Conservation (phyloP, 768 basidiomycete genomes). For the Auriscalpium orientale region DNA sequence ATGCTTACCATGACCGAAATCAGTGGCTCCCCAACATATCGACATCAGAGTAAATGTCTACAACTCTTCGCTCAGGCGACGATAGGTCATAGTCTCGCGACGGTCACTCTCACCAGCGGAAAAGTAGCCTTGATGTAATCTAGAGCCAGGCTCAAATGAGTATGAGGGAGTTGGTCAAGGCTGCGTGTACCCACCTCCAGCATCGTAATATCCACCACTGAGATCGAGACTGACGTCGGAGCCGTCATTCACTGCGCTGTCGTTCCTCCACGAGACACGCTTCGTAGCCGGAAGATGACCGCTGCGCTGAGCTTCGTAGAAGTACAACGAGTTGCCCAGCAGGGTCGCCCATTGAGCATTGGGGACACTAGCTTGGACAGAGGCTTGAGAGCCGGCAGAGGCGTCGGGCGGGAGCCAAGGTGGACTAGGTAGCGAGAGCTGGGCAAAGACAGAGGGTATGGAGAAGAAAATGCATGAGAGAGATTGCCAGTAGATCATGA, state of each 20-base stretch:
- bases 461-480: slow-evolving; percentile 10
- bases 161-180: not conserved
- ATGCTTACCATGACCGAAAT: slow-evolving; percentile 63
- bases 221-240: slow-evolving; percentile 66
- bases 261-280: slow-evolving; percentile 83
- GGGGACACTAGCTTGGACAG: slow-evolving; percentile 32
- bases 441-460: slow-evolving; percentile 33
- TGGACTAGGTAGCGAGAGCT: slow-evolving; percentile 56
- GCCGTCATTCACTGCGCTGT: slow-evolving; percentile 73
- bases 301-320: slow-evolving; percentile 88
- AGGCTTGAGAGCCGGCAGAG: slow-evolving; percentile 44
- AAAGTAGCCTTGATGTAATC: slow-evolving; percentile 88
- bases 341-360: slow-evolving; percentile 80
- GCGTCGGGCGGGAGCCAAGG: slow-evolving; percentile 58
- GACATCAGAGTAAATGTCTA: slow-evolving; percentile 81
- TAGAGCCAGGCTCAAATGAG: slow-evolving; percentile 19
- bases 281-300: slow-evolving; percentile 62
- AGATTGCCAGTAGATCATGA: not conserved
- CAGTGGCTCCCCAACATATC: slow-evolving; percentile 84
- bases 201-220: slow-evolving; percentile 87
- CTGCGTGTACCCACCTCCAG: slow-evolving; percentile 54
- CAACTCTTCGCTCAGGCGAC: slow-evolving; percentile 1
- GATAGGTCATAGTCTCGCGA: not conserved
- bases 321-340: slow-evolving; percentile 75
- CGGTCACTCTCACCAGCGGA: slow-evolving; percentile 50